These are phyloP conservation scores for Lophiostoma macrostomum DNA, from an alignment of 495 filamentous ascomycete genomes.

Conservation along the genomic window DNA sequence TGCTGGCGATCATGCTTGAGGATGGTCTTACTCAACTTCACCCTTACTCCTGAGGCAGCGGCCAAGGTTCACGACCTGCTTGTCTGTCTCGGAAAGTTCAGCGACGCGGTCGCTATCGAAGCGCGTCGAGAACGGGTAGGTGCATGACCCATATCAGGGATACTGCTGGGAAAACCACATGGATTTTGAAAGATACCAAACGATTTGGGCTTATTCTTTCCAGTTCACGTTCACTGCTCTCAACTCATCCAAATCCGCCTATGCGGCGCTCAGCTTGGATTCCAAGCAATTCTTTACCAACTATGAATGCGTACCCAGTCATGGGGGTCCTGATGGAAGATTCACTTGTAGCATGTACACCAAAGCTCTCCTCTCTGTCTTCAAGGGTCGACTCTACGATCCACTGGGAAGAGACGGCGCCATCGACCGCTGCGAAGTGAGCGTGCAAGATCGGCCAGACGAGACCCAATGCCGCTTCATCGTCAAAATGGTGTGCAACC, in stretches of 20 bases:
- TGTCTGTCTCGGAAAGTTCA: slow-evolving; percentile 87
- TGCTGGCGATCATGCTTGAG: background rate
- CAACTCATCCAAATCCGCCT: slow-evolving; percentile 91
- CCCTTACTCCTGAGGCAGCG: slow-evolving; percentile 70
- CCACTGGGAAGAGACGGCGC: slow-evolving; percentile 67
- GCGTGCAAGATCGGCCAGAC: slow-evolving; percentile 68
- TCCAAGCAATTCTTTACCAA: slow-evolving; percentile 74
- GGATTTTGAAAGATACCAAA: no score
- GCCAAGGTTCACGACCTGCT: slow-evolving; percentile 75
- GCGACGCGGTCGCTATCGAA: slow-evolving; percentile 83
- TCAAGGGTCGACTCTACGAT: slow-evolving; percentile 62
- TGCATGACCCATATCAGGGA: no score
- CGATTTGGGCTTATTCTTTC: slow-evolving; percentile 21
- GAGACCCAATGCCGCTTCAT: slow-evolving; percentile 74
- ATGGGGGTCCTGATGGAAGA: slow-evolving; percentile 44
- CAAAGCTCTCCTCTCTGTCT: slow-evolving; percentile 74
- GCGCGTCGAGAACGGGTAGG: slow-evolving; percentile 69
- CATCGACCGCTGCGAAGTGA: slow-evolving; percentile 83
- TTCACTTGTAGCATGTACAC: slow-evolving; percentile 75
- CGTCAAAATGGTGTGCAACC: slow-evolving; percentile 78
- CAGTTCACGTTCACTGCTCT: slow-evolving; percentile 79
- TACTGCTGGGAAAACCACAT: no score
- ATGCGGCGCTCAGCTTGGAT: slow-evolving; percentile 75
- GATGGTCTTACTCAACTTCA: slow-evolving; percentile 76
- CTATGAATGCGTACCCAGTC: slow-evolving; percentile 60